Conservation (phyloP, 2,329 filamentous ascomycete species). For the Volutella citrinella region DNA sequence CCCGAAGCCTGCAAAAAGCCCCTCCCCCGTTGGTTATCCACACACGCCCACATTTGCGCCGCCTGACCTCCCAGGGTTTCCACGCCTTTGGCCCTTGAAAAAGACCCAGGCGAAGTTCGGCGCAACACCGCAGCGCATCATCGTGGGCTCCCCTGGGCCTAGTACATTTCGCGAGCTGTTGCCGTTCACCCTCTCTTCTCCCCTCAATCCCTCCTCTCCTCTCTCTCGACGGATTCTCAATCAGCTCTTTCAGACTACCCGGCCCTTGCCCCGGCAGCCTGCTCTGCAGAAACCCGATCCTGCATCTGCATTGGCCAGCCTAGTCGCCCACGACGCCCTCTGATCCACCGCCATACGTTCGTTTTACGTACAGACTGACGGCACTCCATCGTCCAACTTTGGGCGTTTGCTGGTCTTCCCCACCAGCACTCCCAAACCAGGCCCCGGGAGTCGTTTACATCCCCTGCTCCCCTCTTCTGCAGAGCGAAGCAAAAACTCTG, state of each 20-base stretch:
- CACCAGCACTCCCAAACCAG: slow-evolving; percentile 21
- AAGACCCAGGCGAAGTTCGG: slow-evolving; percentile 19
- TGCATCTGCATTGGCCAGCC: slow-evolving; percentile 28
- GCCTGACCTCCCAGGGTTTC: slow-evolving; percentile 4
- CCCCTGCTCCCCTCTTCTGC: too few relatives aligned
- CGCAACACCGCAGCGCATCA: slow-evolving; percentile 27
- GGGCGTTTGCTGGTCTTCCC: slow-evolving; percentile 19
- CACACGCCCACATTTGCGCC: slow-evolving; percentile 10
- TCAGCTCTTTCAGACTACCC: slow-evolving; percentile 2
- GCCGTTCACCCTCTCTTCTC: slow-evolving; percentile 4
- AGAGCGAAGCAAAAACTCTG: slow-evolving; percentile 13
- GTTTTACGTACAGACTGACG: slow-evolving; percentile 34
- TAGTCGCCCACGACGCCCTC: slow-evolving; percentile 18
- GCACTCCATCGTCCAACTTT: slow-evolving; percentile 11
- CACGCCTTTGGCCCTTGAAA: slow-evolving; percentile 7
- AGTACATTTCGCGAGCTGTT: slow-evolving; percentile 9
- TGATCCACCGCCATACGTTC: slow-evolving; percentile 31
- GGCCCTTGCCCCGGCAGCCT: slow-evolving; percentile 19
- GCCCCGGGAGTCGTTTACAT: too few relatives aligned
- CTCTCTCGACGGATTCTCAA: neutral
- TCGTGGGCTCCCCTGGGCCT: slow-evolving; percentile 21
- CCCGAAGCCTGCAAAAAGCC: neutral
- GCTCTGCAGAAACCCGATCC: slow-evolving; percentile 19
- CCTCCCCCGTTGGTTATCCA: slow-evolving; percentile 8
- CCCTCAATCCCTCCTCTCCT: slow-evolving; percentile 4